Conservation (phyloP, 768 basidiomycete species). For the Macrolepiota fuliginosa region DNA sequence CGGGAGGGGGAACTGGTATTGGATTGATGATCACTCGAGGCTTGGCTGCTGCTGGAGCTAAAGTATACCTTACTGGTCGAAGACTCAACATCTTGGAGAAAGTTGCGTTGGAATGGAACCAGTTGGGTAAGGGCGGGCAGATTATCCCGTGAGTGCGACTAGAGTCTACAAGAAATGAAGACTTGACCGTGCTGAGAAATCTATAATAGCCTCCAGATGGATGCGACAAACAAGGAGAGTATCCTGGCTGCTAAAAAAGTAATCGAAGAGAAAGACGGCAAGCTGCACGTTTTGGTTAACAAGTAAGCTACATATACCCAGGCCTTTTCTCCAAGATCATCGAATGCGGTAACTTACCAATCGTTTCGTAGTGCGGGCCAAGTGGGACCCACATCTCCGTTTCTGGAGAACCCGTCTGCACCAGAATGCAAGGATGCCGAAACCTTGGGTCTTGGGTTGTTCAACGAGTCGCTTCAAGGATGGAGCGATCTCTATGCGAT, state of each 20-base stretch:
- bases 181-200: constrained; percentile 5
- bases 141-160: constrained; percentile 52
- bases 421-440: constrained; percentile 64
- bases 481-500: constrained; percentile 64
- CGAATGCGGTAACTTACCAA: neutral
- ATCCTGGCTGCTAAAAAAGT: constrained; percentile 54
- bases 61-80: constrained; percentile 77
- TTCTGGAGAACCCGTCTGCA: constrained; percentile 53
- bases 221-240: constrained; percentile 67
- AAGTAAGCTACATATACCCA: constrained; percentile 48
- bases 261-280: constrained; percentile 61
- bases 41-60: constrained; percentile 74
- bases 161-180: neutral
- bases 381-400: constrained; percentile 57
- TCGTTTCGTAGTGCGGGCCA: constrained; percentile 64
- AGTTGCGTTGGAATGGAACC: constrained; percentile 46
- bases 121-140: constrained; percentile 40
- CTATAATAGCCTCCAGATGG: constrained; percentile 56
- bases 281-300: constrained; percentile 77
- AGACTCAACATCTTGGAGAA: constrained; percentile 63
- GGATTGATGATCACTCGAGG: constrained; percentile 68
- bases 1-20: constrained; percentile 53
- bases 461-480: constrained; percentile 60
- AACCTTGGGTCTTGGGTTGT: constrained; percentile 65
- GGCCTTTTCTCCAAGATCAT: neutral